Evolutionary conservation across 2,329 filamentous ascomycete genomes (phyloP).

Genomic region (Sclerotinia borealis): DNA sequence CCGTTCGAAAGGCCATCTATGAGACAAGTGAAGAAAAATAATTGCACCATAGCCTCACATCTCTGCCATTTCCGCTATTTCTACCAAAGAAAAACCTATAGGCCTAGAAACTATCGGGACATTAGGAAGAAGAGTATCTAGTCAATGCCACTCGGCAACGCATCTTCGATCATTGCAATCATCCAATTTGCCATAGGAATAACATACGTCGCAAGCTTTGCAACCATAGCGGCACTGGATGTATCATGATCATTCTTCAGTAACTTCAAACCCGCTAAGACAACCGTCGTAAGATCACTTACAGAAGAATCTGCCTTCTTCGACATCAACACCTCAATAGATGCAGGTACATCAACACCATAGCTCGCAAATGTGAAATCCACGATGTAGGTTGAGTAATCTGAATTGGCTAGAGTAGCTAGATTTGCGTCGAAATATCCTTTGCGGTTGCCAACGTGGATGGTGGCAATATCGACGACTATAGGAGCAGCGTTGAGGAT

Average conservation of each 20-base stretch:
- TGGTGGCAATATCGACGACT: neutral
- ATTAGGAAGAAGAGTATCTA: neutral
- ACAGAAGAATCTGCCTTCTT: neutral
- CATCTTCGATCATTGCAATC: neutral
- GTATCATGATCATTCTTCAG: neutral
- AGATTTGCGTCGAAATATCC: neutral
- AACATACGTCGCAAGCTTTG: neutral
- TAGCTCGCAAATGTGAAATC: neutral
- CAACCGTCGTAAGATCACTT: neutral
- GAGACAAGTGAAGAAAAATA: too few relatives aligned
- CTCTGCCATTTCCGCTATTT: too few relatives aligned
- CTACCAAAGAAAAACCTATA: neutral
- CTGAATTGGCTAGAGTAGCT: accelerated
- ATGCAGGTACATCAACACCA: neutral
- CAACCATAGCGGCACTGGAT: neutral
- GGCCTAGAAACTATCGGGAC: neutral
- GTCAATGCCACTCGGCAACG: neutral
- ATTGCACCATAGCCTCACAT: too few relatives aligned
- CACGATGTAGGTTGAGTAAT: neutral
- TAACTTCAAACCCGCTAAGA: neutral
- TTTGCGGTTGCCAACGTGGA: neutral
- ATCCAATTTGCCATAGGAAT: neutral
- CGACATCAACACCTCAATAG: neutral
- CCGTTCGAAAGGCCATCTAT: too few relatives aligned
- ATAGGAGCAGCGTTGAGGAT: neutral